Base-by-base conservation (phyloP, 495 filamentous ascomycete species). In the Zalerion maritima region DNA sequence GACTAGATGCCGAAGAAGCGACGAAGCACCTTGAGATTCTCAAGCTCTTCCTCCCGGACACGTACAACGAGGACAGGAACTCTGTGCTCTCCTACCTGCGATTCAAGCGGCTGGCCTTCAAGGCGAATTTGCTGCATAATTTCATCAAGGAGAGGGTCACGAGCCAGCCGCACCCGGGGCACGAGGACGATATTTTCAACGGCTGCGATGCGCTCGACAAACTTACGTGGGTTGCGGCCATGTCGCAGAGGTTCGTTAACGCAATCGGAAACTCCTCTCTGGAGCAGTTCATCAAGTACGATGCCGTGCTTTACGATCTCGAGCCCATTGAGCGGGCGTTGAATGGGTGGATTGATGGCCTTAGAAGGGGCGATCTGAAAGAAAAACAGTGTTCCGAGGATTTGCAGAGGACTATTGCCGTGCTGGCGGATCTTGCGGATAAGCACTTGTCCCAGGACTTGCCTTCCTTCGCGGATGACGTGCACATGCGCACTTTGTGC, bases 321-420 rank as follows among this genome's bases (percentile, higher is more conserved):
- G 85, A 93, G 47, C 86, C 87, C 2, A 84, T 96, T 9, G 89
- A 97, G 53, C 64, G 83, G 20, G 81, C 81, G 1, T 53, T 96
- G 21, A 91, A 94, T 42, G 71, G 69, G 17, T 94, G 86, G 76
- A 75, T 96, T 37, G 85, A 94, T 22, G 67, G 64, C 2, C 45
- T 93, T 27, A 74, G 80, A 36, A 73, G 73, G 28, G 84, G 94
- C 40, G 86, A 94, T 31, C 49, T 96, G n/a, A 81, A 84, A 45
- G 74, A 79, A 55, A 72, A 75, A 42, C 75, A 82, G 30, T 81
- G 84, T 44, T 75, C 72, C 2, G 64, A 67, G 4, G 84, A 93
- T 45, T 55, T 96, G 20, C 76, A 89, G 46, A 59, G 80, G 29
- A 78, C 78, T 2, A 84, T 93, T 35, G 78, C 84, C 31, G 61